A percentile compares a stretch with the other conserved stretches of the same genome.
These are phyloP conservation scores for Amaranthus hypochondriacus DNA, from an alignment of 148 eudicot species.

Conservation along the genomic window DNA sequence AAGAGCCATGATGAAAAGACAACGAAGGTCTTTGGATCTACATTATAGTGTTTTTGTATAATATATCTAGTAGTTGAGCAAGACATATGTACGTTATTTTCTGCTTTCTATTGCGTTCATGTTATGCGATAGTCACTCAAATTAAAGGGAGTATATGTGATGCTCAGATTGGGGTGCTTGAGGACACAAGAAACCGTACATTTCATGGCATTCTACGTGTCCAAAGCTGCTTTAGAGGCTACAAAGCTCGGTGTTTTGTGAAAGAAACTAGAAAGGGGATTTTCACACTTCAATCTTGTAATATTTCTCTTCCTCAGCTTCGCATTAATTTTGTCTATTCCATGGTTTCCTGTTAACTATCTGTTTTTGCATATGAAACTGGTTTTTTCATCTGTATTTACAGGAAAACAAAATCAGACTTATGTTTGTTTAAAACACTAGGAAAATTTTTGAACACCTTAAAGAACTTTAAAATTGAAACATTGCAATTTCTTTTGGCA, in stretches of 20 bases:
- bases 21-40: no score
- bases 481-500: conserved; percentile 27
- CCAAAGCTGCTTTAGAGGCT: conserved; percentile 94
- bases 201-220: conserved; percentile 92
- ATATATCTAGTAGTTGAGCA: no score
- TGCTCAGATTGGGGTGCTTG: conserved; percentile 80
- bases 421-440: no score
- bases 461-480: background rate
- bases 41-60: no score
- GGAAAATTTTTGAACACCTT: background rate
- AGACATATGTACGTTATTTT: no score
- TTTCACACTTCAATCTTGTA: conserved; percentile 80
- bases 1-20: no score
- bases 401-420: background rate
- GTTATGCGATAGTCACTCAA: background rate
- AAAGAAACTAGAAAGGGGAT: conserved; percentile 58
- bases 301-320: conserved; percentile 14
- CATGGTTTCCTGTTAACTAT: conserved; percentile 1
- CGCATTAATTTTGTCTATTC: background rate
- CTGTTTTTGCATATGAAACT: conserved; percentile 2
- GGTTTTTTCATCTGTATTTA: background rate
- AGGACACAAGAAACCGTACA: conserved; percentile 93
- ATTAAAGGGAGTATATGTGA: background rate
- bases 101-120: no score
- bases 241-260: conserved; percentile 65